Conservation (phyloP, 345 rosid genomes). For the Triadica sebifera region DNA sequence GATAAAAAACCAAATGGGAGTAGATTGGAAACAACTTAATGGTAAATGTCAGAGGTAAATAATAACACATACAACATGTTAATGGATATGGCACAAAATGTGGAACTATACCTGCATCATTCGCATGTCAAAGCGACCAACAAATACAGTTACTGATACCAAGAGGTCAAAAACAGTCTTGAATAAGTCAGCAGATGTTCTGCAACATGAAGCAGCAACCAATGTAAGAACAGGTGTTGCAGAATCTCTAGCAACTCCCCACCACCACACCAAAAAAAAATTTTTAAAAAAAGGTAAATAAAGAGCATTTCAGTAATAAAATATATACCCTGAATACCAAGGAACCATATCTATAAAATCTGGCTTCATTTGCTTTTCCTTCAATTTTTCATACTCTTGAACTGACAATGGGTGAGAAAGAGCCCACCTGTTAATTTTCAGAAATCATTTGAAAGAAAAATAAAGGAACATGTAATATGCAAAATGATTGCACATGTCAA, state of each 20-base stretch:
- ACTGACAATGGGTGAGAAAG: slow-evolving; percentile 85
- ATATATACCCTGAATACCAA: slow-evolving; percentile 94
- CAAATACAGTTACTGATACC: slow-evolving; percentile 95
- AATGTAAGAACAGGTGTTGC: slow-evolving; percentile 21
- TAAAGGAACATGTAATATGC: too few relatives aligned
- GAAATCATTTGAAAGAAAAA: slow-evolving; percentile 7
- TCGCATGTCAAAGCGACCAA: slow-evolving; percentile 99
- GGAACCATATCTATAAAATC: slow-evolving; percentile 99
- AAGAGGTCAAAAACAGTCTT: slow-evolving; percentile 96
- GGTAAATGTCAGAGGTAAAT: too few relatives aligned
- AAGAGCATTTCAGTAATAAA: slow-evolving; percentile 15
- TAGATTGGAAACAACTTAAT: background rate
- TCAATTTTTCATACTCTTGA: slow-evolving; percentile 68
- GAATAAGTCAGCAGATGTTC: slow-evolving; percentile 97
- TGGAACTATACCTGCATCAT: slow-evolving; percentile 83
- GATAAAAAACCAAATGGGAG: background rate
- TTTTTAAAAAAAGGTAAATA: background rate
- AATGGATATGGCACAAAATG: background rate
- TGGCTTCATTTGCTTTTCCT: slow-evolving; percentile 87
- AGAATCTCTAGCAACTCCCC: slow-evolving; percentile 8
- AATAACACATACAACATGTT: background rate
- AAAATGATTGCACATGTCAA: too few relatives aligned
- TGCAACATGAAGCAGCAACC: slow-evolving; percentile 43
- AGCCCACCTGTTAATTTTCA: slow-evolving; percentile 77
- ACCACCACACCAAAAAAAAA: background rate